Evolutionary conservation across 768 basidiomycete genomes (phyloP), one percentile per base, ranked within the genome.

Genomic region (Macrolepiota albuminosa): DNA sequence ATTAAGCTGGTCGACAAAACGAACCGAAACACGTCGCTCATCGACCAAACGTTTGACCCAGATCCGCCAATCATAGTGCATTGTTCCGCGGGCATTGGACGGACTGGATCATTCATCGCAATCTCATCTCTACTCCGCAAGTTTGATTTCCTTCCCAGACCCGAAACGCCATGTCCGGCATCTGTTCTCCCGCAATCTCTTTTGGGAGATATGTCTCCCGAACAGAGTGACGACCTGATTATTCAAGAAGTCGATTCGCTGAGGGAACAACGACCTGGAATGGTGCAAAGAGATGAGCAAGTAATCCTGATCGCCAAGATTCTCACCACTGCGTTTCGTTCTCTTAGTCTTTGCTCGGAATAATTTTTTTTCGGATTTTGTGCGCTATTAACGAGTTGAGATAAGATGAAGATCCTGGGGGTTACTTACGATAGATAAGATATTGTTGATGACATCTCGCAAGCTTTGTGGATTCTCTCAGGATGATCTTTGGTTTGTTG

Each of bases 41-140:
- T 66, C 29, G 63, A 72, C 10, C 56, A 64, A 2, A 59, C 73
- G 21, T 62, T 72, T 34, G 81, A 87, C 64, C 75, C 81, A 14
- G 86, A 88, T 62, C 88, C 89, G n/a, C 91, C 91, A 0, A 81
- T 90, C 62, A 82, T 95, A 66, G 81, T 91, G 34, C 84, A 89
- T 62, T 95, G 93, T 68, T 93, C 91, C 31, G 93, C 94, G 1
- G 93, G 93, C 4, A 80, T 95, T 59, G 93, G 93, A 3, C 82
- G 93, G 39, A 93, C 93, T 4, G 93, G 93, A 18, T 83, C 92
- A 6, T 93, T 93, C 73, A 89, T 95, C 68, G 85, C 89, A 0
- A 68, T 93, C 43, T 84, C 84, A 9, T 94, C 92, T 13, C 75
- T 95, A 40, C 77, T 94, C n/a, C 88, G 91, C 33, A 70, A 77